These are phyloP conservation scores for Botrytis paeoniae DNA, from an alignment of 2,329 filamentous ascomycete genomes.

Conservation along the genomic window DNA sequence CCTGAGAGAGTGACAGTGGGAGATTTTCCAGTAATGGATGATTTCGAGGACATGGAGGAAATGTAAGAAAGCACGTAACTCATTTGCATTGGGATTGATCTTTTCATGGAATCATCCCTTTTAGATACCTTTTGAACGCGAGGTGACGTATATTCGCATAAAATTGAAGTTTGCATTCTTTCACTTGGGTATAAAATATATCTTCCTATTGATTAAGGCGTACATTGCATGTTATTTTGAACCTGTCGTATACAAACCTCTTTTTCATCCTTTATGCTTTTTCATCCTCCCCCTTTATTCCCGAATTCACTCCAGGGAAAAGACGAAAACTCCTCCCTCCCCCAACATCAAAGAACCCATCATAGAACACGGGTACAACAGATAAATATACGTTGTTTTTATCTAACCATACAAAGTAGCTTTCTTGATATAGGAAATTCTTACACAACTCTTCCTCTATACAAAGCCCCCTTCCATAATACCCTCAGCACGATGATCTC, in stretches of 20 bases:
- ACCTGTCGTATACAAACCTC: not conserved
- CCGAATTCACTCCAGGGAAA: not conserved
- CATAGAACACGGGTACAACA: not conserved
- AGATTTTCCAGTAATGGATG: slow-evolving; percentile 67
- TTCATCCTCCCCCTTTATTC: not conserved
- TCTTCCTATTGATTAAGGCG: not conserved
- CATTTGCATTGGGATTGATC: not conserved
- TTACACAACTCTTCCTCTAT: no score
- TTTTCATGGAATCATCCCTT: not conserved
- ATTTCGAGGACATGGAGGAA: slow-evolving; percentile 76
- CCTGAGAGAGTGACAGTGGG: slow-evolving; percentile 76
- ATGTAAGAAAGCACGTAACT: slow-evolving; percentile 45
- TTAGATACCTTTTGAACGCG: not conserved
- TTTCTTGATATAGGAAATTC: no score
- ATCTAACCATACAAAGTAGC: not conserved
- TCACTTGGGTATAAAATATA: not conserved
- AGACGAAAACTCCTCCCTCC: not conserved
- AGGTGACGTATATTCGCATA: not conserved
- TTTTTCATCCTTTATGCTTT: not conserved
- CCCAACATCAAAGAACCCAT: not conserved
- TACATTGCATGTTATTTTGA: not conserved
- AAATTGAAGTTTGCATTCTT: not conserved
- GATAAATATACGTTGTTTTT: accelerated
- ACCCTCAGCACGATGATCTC: not conserved
- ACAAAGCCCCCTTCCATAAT: accelerated